phyloP scores from a whole-genome alignment of 2,329 filamentous ascomycete genomes.

The Aspergillus nomiae region DNA sequence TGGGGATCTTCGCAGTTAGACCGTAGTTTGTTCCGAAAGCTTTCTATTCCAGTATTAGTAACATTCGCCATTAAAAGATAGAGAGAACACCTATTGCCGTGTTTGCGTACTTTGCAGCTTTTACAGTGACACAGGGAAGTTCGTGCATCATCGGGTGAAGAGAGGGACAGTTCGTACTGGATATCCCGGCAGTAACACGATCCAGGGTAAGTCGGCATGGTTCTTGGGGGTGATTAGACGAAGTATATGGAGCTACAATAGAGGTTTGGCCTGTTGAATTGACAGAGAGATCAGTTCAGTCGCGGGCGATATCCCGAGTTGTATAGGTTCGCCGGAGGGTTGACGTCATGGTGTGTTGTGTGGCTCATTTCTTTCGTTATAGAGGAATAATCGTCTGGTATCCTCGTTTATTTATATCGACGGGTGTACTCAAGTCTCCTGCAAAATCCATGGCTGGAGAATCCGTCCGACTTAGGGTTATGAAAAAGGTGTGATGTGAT shows the following conservation, averaged over 20 bases:
- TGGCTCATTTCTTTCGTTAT: not conserved
- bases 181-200: conserved; percentile 54
- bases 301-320: not conserved
- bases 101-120: conserved; percentile 50
- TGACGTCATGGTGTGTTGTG: not conserved
- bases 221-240: not conserved
- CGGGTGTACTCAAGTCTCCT: not conserved
- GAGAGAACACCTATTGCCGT: not conserved
- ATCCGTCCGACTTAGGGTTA: not conserved
- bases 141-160: conserved; percentile 49
- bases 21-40: conserved; percentile 56
- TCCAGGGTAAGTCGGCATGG: conserved; percentile 38
- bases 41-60: conserved; percentile 37
- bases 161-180: conserved; percentile 49
- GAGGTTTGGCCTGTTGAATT: not conserved
- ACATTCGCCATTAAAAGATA: not conserved
- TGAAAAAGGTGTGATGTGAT: not conserved
- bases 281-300: not conserved
- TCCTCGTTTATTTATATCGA: not conserved
- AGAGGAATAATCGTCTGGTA: not conserved
- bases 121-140: conserved; percentile 57
- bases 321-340: not conserved
- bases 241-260: not conserved
- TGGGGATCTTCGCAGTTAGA: conserved; percentile 54
- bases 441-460: not conserved